These are phyloP conservation scores for Russula abietina DNA, from an alignment of 768 basidiomycete genomes.

Conservation along the genomic window DNA sequence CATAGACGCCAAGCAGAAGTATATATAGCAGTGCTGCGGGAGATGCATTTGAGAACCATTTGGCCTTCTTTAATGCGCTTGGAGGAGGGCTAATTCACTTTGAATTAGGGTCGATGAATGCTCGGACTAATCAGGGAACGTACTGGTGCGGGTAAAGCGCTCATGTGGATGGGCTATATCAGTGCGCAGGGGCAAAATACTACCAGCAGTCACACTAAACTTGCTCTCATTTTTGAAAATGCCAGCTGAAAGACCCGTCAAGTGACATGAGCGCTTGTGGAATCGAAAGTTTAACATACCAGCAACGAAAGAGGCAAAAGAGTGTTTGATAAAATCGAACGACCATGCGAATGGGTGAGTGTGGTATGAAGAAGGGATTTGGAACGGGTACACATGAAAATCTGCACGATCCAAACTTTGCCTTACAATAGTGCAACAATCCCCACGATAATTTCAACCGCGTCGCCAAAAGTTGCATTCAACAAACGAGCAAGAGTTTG, in stretches of 20 bases:
- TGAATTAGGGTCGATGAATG: neutral
- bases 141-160: constrained; percentile 65
- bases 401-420: constrained; percentile 85
- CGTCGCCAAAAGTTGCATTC: no score
- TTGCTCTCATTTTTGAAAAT: constrained; percentile 55
- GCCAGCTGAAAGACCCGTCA: constrained; percentile 45
- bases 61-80: constrained; percentile 23
- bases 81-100: constrained; percentile 50
- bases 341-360: constrained; percentile 2
- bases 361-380: constrained; percentile 24
- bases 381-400: no score
- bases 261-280: neutral
- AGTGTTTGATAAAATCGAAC: constrained; percentile 86
- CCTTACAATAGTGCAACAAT: constrained; percentile 69
- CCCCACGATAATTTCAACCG: no score
- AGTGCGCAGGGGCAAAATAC: no score
- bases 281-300: constrained; percentile 37
- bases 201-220: constrained; percentile 82
- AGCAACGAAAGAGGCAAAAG: constrained; percentile 83
- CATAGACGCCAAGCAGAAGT: constrained; percentile 68
- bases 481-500: constrained; percentile 82
- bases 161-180: constrained; percentile 3
- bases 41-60: constrained; percentile 64
- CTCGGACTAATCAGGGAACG: constrained; percentile 28
- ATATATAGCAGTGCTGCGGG: constrained; percentile 75